Evolutionary conservation across 2,329 filamentous ascomycete species (phyloP).

Genomic region (Thielaviopsis populi): DNA sequence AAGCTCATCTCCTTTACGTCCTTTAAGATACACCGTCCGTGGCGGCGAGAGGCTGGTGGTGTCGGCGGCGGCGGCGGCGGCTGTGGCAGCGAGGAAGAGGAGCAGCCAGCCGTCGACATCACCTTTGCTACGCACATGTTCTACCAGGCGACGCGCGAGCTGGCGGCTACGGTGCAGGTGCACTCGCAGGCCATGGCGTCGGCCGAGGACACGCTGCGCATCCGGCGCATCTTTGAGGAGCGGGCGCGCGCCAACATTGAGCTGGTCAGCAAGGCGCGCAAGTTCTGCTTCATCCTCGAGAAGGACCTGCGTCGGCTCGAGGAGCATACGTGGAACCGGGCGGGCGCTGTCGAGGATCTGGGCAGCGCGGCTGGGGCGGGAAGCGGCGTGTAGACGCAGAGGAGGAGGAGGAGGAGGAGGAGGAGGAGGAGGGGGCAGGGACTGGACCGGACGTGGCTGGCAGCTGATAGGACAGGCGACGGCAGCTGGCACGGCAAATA

Average conservation of each 20-base stretch:
- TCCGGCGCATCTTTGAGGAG: not conserved
- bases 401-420: not conserved
- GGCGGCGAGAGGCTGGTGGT: not conserved
- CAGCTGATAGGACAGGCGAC: not conserved
- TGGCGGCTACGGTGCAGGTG: constrained; percentile 12
- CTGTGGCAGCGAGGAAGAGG: too few species aligned
- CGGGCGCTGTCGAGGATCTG: constrained; percentile 56
- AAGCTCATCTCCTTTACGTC: constrained; percentile 12
- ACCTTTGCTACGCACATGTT: constrained; percentile 13
- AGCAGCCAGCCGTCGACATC: not conserved
- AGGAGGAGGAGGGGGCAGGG: not conserved
- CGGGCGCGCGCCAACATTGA: not conserved
- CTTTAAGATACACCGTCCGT: not conserved
- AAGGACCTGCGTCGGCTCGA: constrained; percentile 47
- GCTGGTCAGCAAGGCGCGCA: constrained; percentile 14
- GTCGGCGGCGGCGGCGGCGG: too few species aligned
- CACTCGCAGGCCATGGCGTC: constrained; percentile 1
- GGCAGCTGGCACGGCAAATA: not conserved
- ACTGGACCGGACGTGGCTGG: too few species aligned
- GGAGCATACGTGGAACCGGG: constrained; percentile 55
- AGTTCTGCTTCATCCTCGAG: constrained; percentile 30
- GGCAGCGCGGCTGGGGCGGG: constrained; percentile 24
- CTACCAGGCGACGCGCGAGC: constrained; percentile 9
- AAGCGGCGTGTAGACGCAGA: not conserved
- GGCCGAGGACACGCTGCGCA: not conserved